Conservation (phyloP, 2,329 filamentous ascomycete species). For the Trichoderma citrinoviride region DNA sequence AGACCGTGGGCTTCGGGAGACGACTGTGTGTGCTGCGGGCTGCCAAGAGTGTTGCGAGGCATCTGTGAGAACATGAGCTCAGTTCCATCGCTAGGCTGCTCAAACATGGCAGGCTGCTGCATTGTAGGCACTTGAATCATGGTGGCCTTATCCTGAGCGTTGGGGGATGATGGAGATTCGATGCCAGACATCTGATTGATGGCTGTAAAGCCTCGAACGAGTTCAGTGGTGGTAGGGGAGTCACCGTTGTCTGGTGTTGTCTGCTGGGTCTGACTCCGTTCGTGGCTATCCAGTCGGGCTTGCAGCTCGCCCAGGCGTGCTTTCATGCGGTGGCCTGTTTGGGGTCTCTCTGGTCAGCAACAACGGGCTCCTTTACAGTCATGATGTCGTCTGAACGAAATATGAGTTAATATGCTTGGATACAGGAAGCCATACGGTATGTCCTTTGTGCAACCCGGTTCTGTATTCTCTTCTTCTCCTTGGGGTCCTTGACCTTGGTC, state of each 20-base stretch:
- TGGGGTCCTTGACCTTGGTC: conserved; percentile 32
- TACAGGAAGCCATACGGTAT: conserved; percentile 30
- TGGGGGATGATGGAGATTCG: conserved; percentile 21
- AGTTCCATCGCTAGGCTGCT: conserved; percentile 21
- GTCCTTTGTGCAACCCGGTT: conserved; percentile 34
- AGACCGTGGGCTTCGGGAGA: conserved; percentile 24
- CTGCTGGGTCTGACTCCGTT: conserved; percentile 24
- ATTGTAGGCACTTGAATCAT: conserved; percentile 12
- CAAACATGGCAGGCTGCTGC: conserved; percentile 24
- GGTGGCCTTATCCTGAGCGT: conserved; percentile 15
- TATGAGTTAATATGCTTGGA: too few species aligned
- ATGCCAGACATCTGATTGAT: not conserved
- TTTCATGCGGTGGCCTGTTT: conserved; percentile 35
- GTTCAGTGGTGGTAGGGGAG: not conserved
- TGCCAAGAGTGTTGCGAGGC: conserved; percentile 23
- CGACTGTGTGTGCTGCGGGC: conserved; percentile 24
- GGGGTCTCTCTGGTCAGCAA: not conserved
- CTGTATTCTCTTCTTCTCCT: conserved; percentile 35
- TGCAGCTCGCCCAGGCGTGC: conserved; percentile 33
- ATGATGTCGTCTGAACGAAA: not conserved
- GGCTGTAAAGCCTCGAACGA: conserved; percentile 2
- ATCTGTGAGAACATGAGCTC: conserved; percentile 22
- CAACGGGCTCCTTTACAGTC: not conserved
- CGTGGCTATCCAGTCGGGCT: conserved; percentile 32
- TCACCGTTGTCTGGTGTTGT: not conserved